Evolutionary conservation across 2,329 filamentous ascomycete species (phyloP), one percentile per base, ranked within the genome.

Genomic region (Cladosporium sp.): DNA sequence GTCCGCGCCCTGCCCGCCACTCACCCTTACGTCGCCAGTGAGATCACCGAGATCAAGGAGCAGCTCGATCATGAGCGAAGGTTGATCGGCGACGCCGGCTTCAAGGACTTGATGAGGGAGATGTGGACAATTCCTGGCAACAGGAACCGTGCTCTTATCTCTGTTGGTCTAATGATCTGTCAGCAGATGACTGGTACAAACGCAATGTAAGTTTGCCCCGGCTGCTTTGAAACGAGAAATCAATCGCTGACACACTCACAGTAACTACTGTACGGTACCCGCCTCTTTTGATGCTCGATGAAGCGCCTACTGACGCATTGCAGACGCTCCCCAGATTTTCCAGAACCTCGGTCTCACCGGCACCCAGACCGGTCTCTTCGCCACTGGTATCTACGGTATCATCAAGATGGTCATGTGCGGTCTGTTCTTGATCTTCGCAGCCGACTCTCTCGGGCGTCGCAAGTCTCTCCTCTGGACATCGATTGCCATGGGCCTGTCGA

Each of bases 371-470:
- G 80, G 79, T 14, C 78, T 89, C 19, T 86, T 89, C 65, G 84
- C 86, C 4, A 88, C 85, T 0, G 85, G 86, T 38, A 79, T 89
- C 58, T 89, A 88, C 64, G 85, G 85, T 22, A 77, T 88, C 50
- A 80, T 87, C 52, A 89, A 89, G 68, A 82, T 85, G 69, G 69
- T 75, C 9, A 79, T 81, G 37, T 86, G 83, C 63, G 74, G 77
- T 4, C 63, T 75, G 49, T 89, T 88, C 73, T 74, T 89, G 22
- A 64, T 85, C 58, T 88, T 91, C 76, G 77, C 89, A 3, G 86
- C 90, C 54, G 86, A 89, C 65, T 84, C 82, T 2, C 78, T 89
- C 1, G 86, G 86, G 18, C 79, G 86, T 52, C 88, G 89, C 67
- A 69, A 72, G 22, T 69, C 74, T 7, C 68, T 80, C 3, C 35